A percentile compares a stretch with the other conserved stretches of the same genome.
Conservation (phyloP, 1,139 yeast species). For the Meyerozyma guilliermondii region DNA sequence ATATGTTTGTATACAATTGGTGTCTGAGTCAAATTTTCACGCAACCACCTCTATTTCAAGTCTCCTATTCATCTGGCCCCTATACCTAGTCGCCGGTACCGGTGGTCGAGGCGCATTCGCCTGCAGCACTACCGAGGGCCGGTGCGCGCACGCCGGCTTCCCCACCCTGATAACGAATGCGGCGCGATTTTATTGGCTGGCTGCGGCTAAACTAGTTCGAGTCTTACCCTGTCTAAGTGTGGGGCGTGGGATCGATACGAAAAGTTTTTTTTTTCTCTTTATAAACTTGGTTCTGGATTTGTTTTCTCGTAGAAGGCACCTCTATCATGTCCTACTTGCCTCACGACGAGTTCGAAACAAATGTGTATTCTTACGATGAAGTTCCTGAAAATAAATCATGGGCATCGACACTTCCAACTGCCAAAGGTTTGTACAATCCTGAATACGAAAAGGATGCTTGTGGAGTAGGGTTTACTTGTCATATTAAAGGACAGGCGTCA, state of each 20-base stretch:
- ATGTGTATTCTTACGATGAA: slow-evolving; percentile 64
- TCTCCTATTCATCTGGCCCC: not conserved
- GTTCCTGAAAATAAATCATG: slow-evolving; percentile 78
- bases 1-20: too few species aligned
- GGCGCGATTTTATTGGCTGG: not conserved
- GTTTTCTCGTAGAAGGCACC: not conserved
- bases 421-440: slow-evolving; percentile 91
- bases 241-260: not conserved
- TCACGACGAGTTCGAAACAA: slow-evolving; percentile 35
- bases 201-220: not conserved
- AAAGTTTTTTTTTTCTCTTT: not conserved
- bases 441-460: slow-evolving; percentile 95
- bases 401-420: slow-evolving; percentile 85
- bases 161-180: not conserved
- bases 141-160: not conserved
- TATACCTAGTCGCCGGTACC: not conserved
- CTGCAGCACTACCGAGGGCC: not conserved
- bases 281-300: not conserved
- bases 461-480: slow-evolving; percentile 97
- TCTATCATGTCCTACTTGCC: slow-evolving; percentile 28
- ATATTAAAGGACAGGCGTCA: slow-evolving; percentile 80
- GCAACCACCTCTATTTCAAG: not conserved
- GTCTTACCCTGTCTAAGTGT: too few species aligned
- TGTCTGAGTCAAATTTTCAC: too few species aligned
- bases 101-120: not conserved